Evolutionary conservation across 371 early-diverging fungal genomes (phyloP), one percentile per base, ranked within the genome.

Genomic region (Mucor lusitanicus): DNA sequence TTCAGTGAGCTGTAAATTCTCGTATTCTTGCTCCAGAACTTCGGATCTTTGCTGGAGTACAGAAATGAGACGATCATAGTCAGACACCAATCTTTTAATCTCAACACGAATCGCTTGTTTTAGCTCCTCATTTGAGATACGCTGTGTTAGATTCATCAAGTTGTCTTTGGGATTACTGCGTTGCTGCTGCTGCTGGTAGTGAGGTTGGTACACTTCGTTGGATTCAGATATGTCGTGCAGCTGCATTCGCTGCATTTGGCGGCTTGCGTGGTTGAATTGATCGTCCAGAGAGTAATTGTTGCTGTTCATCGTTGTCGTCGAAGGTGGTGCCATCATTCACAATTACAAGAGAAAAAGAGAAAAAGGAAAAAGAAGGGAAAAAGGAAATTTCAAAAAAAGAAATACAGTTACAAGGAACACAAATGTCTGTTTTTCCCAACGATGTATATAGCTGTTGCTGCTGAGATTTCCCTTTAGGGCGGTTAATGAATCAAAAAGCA

Each of bases 11-110:
- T 66, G 68, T n/a, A 81, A 63, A 8, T 72, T 61, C 28, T 74
- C 73, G 25, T 74, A 74, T 59, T 81, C 77, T 46, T 74, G 75
- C 58, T 78, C 78, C 3, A 81, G 58, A 23, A 72, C 53, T 17
- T 76, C 74, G 11, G 76, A 63, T 21, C 81, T 67, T 32, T 81
- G 76, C 27, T 81, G 75, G 27, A 81, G 65, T 62, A 73, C 68
- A 3, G 59, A 68, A 19, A 78, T 70, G 23, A 73, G 65, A 12
- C 73, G 71, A 9, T 74, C 77, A 58, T 81, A 67, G 39, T 81
- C 81, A 7, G 67, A 59, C 13, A 67, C 50, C 13, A 78, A 30
- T 40, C 66, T 70, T 30, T 74, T 76, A n/a, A 78, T 27, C 39
- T 78, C 78, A 17, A 33, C 17, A 13, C 68, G 71, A 19, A 81